Base-by-base conservation (phyloP, 169 alveolate genomes). In the Prorocentrum cordatum region DNA sequence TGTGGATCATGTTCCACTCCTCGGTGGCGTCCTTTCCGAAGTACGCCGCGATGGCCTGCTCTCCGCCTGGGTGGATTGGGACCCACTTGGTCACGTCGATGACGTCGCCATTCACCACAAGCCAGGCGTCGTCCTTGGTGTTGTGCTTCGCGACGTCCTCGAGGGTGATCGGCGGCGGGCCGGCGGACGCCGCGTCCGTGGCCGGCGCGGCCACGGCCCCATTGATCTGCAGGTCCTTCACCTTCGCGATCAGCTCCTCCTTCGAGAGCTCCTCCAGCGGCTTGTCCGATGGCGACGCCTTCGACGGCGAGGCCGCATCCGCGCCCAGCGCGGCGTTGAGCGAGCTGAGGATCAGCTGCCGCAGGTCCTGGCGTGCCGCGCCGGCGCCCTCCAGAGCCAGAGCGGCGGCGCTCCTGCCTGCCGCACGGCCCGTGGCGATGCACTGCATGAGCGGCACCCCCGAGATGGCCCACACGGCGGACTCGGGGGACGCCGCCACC, bases 91-190 rank as follows among this genome's bases (percentile, higher is more conserved):
- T 80, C 36, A 80, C 90, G 31, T 80, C 90, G 22, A 77, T 54
- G 62, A 73, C 87, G 47, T 29, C 75, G 29, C 75, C 75, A 33
- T 70, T 70, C 64, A 38, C 33, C 38, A 24, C 50, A 32, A 38
- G 35, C 68, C 85, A 47, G 12, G 75, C 36, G 58, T 67, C 79
- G 32, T 59, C 79, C 79, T 80, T 80, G 58, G 27, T 80, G 90
- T 80, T 80, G 54, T 80, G 90, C 67, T 80, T 80, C 27, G 90
- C 90, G 29, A 80, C 90, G 29, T 80, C 90, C 68, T 80, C 90
- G n/a, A 77, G 24, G 2, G 87, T 77, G 45, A 58, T 62, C 6
- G 73, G 73, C 10, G 73, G 72, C 0, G 87, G 87, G 26, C 87
- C 87, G 24, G 87, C 87, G 26, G 33, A 59, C 61, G 62, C 87